A percentile compares a stretch with the other conserved stretches of the same genome.
phyloP scores from a whole-genome alignment of 2,329 filamentous ascomycete species.

The Cytospora piceae region DNA sequence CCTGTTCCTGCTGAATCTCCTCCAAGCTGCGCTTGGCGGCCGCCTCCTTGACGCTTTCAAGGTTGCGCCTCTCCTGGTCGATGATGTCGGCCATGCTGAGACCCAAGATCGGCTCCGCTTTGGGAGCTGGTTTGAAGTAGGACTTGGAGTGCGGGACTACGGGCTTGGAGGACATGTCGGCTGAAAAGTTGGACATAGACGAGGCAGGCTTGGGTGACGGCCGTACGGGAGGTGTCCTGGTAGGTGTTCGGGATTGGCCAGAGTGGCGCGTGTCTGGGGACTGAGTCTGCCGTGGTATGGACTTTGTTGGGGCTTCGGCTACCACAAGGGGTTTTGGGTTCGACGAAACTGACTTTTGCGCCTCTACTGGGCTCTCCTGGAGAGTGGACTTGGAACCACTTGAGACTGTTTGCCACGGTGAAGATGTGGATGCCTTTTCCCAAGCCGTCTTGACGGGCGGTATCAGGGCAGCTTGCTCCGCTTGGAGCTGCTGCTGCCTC shows the following conservation, averaged over 20 bases:
- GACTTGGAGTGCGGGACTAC: constrained; percentile 64
- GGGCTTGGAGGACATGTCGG: constrained; percentile 42
- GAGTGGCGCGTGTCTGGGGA: constrained; percentile 67
- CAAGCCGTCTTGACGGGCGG: constrained; percentile 48
- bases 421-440: constrained; percentile 46
- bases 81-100: constrained; percentile 88
- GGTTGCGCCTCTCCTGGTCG: constrained; percentile 81
- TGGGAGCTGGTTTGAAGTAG: constrained; percentile 61
- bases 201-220: constrained; percentile 26
- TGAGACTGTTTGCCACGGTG: constrained; percentile 70
- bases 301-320: constrained; percentile 45
- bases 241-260: constrained; percentile 53
- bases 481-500: constrained; percentile 72
- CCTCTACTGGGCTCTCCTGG: constrained; percentile 51
- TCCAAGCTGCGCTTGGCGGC: constrained; percentile 85
- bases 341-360: constrained; percentile 38
- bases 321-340: constrained; percentile 49
- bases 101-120: constrained; percentile 66
- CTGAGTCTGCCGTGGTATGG: constrained; percentile 53
- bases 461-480: constrained; percentile 47
- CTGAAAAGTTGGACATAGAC: constrained; percentile 32
- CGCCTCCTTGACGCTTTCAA: constrained; percentile 79
- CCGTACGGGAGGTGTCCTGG: constrained; percentile 30
- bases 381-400: constrained; percentile 53
- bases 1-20: constrained; percentile 96